Percentiles rank a stretch among this genome's conserved stretches.
phyloP scores from a whole-genome alignment of 208 protist genomes.

The Acanthamoeba pearcei region DNA sequence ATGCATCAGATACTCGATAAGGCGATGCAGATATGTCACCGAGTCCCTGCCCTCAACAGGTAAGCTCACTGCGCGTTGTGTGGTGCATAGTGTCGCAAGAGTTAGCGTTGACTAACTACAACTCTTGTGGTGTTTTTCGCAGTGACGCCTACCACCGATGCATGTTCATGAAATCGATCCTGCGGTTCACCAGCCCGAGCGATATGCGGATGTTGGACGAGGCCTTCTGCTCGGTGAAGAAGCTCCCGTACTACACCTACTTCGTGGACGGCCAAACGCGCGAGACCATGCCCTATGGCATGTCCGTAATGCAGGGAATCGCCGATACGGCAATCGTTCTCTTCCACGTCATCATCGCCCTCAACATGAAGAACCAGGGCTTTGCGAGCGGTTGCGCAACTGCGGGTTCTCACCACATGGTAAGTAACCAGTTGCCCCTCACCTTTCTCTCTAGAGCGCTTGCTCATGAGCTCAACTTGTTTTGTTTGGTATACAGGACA shows the following conservation, averaged over 20 bases:
- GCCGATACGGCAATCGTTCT: constrained; percentile 57
- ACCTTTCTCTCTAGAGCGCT: not conserved
- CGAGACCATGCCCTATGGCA: constrained; percentile 29
- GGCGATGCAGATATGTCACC: constrained; percentile 49
- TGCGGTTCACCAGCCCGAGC: not conserved
- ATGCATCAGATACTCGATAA: not conserved
- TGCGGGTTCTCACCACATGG: not conserved
- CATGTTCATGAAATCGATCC: constrained; percentile 73
- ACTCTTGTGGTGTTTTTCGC: not conserved
- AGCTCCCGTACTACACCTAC: constrained; percentile 69
- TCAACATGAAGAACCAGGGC: not conserved
- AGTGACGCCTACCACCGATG: constrained; percentile 69
- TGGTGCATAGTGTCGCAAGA: not conserved
- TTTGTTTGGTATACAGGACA: not conserved
- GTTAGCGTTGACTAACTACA: not conserved
- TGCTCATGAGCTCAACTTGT: not conserved
- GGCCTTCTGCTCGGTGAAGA: constrained; percentile 43
- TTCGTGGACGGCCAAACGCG: constrained; percentile 27
- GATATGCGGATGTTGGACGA: constrained; percentile 32
- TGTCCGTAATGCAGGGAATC: constrained; percentile 43
- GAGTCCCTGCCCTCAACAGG: constrained; percentile 30
- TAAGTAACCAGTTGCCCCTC: not conserved
- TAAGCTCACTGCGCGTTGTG: not conserved
- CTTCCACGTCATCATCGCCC: constrained; percentile 68
- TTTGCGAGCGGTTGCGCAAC: not conserved